A percentile compares a stretch with the other conserved stretches of the same genome.
These are phyloP conservation scores for Thyridium curvatum DNA, from an alignment of 2,329 filamentous ascomycete genomes.

Conservation along the genomic window DNA sequence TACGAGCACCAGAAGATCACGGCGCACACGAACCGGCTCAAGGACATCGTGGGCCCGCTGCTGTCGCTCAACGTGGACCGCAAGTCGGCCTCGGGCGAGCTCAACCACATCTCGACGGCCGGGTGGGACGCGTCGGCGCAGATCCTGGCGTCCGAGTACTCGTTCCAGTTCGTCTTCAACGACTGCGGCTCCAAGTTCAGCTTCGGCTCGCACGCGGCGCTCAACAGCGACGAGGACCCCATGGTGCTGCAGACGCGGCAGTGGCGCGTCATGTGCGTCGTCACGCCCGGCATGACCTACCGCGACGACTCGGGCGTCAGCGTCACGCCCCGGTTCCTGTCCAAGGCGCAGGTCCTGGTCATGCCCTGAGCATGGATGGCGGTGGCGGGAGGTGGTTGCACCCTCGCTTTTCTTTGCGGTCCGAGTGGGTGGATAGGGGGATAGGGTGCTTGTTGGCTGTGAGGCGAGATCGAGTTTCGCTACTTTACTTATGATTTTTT, in stretches of 20 bases:
- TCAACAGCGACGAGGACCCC: conserved; percentile 34
- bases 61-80: conserved; percentile 31
- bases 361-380: conserved; percentile 23
- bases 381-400: background rate
- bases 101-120: conserved; percentile 30
- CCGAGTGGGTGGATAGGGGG: no score
- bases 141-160: conserved; percentile 33
- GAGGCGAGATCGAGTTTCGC: no score
- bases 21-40: conserved; percentile 14
- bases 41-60: conserved; percentile 34
- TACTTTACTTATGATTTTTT: no score
- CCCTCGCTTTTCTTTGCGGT: no score
- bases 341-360: conserved; percentile 40
- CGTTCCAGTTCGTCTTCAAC: conserved; percentile 34
- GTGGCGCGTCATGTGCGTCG: conserved; percentile 45
- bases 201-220: conserved; percentile 36
- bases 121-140: conserved; percentile 39
- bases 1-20: conserved; percentile 15
- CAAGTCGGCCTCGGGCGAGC: conserved; percentile 31
- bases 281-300: conserved; percentile 48
- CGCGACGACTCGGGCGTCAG: conserved; percentile 42
- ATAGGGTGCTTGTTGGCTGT: no score
- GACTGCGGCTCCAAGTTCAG: conserved; percentile 43
- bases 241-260: conserved; percentile 41
- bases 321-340: conserved; percentile 36